These are phyloP conservation scores for Echinosophora koreensis DNA, from an alignment of 306 rosid genomes.

Conservation along the genomic window DNA sequence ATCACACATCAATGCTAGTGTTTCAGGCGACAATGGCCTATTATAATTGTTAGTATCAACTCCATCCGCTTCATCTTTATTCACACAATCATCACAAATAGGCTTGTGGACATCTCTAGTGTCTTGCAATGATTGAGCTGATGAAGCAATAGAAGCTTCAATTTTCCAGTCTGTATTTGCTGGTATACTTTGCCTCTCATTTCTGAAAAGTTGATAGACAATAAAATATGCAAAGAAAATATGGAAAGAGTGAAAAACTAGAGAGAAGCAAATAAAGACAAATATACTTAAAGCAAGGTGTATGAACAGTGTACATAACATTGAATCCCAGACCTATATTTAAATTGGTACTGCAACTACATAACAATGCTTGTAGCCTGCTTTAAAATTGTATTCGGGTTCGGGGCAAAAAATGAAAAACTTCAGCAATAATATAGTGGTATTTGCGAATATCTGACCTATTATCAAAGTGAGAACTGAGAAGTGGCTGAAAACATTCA, in stretches of 20 bases:
- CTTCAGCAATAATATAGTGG: background rate
- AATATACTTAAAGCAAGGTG: conserved; percentile 29
- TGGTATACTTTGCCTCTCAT: conserved; percentile 31
- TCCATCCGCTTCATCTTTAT: conserved; percentile 54
- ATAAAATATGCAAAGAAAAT: conserved; percentile 11
- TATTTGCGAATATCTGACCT: conserved; percentile 9
- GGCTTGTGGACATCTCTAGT: conserved; percentile 47
- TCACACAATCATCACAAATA: conserved; percentile 40
- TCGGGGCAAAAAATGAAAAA: conserved; percentile 1
- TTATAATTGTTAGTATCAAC: conserved; percentile 49
- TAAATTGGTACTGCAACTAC: conserved; percentile 10
- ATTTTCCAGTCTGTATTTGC: conserved; percentile 40
- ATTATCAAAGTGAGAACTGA: conserved; percentile 1
- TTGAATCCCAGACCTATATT: conserved; percentile 18
- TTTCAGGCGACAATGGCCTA: conserved; percentile 74
- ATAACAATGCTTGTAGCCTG: background rate
- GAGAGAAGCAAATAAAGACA: conserved; percentile 11
- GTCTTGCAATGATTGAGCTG: conserved; percentile 50
- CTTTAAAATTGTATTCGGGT: background rate
- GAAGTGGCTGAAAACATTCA: conserved; percentile 14
- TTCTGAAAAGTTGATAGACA: conserved; percentile 56
- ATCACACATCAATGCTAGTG: conserved; percentile 82
- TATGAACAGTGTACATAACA: conserved; percentile 4
- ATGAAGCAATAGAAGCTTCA: conserved; percentile 51
- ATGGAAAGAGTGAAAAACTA: conserved; percentile 28